These are phyloP conservation scores for Exophiala sideris DNA, from an alignment of 2,329 filamentous ascomycete genomes.

Conservation along the genomic window DNA sequence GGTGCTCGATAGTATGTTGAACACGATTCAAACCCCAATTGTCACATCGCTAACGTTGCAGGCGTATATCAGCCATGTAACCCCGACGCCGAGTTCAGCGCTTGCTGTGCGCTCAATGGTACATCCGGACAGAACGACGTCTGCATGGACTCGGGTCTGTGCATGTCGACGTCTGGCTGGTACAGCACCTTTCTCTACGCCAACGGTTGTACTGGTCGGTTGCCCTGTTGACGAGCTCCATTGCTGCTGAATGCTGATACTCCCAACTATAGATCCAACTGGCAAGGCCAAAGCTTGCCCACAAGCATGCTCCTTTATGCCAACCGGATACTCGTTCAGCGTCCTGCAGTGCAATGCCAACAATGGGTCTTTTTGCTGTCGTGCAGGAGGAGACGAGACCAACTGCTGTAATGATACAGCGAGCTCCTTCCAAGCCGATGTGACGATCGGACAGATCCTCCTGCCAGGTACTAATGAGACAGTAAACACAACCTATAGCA, in stretches of 20 bases:
- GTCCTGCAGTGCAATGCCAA: conserved; percentile 12
- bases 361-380: conserved; percentile 16
- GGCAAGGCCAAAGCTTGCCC: conserved; percentile 15
- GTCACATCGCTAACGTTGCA: neutral
- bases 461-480: conserved; percentile 7
- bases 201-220: conserved; percentile 10
- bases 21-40: neutral
- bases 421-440: conserved; percentile 5
- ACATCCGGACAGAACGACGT: conserved; percentile 13
- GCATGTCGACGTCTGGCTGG: conserved; percentile 14
- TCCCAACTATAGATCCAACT: conserved; percentile 6
- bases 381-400: conserved; percentile 5
- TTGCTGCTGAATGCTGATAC: neutral
- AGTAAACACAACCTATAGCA: conserved; percentile 17
- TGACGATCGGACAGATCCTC: conserved; percentile 12
- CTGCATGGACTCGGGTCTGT: conserved; percentile 17
- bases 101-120: conserved; percentile 15
- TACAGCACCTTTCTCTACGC: conserved; percentile 10
- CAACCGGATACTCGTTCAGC: conserved; percentile 4
- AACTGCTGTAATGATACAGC: conserved; percentile 12
- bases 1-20: conserved; percentile 5
- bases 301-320: conserved; percentile 11
- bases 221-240: neutral
- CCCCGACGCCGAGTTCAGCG: conserved; percentile 7
- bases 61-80: conserved; percentile 9